A percentile compares a stretch with the other conserved stretches of the same genome.
Evolutionary conservation across 768 basidiomycete genomes (phyloP).

Genomic region (Tulasnella calospora): DNA sequence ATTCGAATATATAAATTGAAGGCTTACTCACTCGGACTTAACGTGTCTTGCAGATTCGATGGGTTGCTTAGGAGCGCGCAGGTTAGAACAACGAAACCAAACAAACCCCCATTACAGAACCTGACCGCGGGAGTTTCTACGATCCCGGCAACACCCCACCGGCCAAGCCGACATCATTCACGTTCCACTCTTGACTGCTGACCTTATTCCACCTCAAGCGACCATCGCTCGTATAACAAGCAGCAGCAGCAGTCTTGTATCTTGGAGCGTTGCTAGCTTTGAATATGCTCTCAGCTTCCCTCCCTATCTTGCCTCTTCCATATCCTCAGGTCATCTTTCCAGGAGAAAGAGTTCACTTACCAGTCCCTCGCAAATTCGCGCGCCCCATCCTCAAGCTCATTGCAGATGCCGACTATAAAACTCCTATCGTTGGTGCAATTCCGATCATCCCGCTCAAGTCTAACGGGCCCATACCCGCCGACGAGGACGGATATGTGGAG

Average conservation of each 20-base stretch:
- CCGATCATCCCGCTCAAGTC: constrained; percentile 37
- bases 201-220: neutral
- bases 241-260: neutral
- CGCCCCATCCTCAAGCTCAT: constrained; percentile 62
- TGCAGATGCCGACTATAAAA: constrained; percentile 53
- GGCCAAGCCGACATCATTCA: neutral
- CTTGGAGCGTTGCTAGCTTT: neutral
- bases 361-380: constrained; percentile 57
- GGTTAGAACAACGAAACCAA: too few species aligned
- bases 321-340: constrained; percentile 74
- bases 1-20: too few species aligned
- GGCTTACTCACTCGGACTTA: too few species aligned
- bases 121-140: neutral
- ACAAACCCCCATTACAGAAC: neutral
- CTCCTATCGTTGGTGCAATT: constrained; percentile 57
- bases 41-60: too few species aligned
- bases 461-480: constrained; percentile 22
- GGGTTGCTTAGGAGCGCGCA: too few species aligned
- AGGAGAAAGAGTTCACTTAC: constrained; percentile 61
- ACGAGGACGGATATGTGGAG: constrained; percentile 23
- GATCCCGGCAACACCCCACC: neutral
- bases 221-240: neutral
- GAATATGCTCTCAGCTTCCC: constrained; percentile 26
- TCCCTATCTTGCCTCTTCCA: constrained; percentile 65
- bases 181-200: neutral